A percentile compares a stretch with the other conserved stretches of the same genome.
phyloP scores from a whole-genome alignment of 78 protist species.

The Monosiga brevicollis region DNA sequence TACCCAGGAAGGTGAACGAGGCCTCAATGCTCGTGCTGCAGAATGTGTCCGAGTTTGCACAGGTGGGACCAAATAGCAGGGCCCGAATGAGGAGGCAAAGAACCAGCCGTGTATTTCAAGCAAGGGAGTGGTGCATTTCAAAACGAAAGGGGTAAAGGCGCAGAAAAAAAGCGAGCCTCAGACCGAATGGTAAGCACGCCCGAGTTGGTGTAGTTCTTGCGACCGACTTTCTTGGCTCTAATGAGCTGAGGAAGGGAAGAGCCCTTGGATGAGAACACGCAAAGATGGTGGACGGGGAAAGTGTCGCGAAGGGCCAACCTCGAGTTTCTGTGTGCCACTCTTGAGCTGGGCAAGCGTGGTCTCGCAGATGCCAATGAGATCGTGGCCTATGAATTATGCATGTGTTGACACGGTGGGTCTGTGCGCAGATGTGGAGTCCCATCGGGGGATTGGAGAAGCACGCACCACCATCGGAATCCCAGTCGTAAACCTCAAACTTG shows the following conservation, averaged over 20 bases:
- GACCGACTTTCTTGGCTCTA: conserved; percentile 30
- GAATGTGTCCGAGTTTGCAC: no score
- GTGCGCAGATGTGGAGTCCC: no score
- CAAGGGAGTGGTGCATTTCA: no score
- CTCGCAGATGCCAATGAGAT: neutral
- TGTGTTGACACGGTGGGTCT: no score
- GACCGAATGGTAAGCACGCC: conserved; percentile 38
- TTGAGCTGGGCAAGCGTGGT: neutral
- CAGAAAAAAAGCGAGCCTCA: no score
- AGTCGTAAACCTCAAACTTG: neutral
- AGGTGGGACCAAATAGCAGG: neutral
- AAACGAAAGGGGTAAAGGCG: no score
- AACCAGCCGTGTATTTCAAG: neutral
- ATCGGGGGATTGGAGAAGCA: no score
- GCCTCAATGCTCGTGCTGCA: no score
- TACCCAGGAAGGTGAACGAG: no score
- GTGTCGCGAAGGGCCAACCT: neutral
- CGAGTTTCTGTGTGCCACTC: neutral
- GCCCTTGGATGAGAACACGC: neutral
- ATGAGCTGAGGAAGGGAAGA: neutral
- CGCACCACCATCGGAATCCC: conserved; percentile 15
- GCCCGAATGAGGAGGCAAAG: neutral
- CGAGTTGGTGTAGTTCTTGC: conserved; percentile 17
- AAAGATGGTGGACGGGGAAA: neutral
- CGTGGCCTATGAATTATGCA: no score